These are phyloP conservation scores for Globisporangium cystogenes DNA, from an alignment of 352 stramenopile genomes.

Conservation along the genomic window DNA sequence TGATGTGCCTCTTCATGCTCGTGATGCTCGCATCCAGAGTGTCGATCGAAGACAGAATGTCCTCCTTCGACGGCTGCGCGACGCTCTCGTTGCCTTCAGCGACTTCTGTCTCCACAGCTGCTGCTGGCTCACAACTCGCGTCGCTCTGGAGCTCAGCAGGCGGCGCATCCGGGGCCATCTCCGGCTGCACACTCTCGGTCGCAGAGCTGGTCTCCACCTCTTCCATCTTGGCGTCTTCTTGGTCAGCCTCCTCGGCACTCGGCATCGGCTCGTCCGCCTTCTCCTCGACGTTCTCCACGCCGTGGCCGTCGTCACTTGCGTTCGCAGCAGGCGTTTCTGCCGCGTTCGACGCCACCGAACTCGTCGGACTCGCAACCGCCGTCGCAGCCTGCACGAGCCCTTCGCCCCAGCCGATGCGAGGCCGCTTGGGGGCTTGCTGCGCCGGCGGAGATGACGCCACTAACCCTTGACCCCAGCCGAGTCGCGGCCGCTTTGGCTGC, in stretches of 20 bases:
- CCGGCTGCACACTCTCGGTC: not conserved
- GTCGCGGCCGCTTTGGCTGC: conserved; percentile 46
- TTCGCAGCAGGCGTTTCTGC: not conserved
- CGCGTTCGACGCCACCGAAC: conserved; percentile 9
- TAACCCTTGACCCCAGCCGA: conserved; percentile 84
- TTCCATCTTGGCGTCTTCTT: conserved; percentile 8
- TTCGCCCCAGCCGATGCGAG: conserved; percentile 78
- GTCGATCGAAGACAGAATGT: conserved; percentile 79
- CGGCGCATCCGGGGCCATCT: not conserved
- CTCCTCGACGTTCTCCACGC: not conserved
- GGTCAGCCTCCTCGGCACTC: not conserved
- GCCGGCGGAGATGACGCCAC: conserved; percentile 54
- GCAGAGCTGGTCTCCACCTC: not conserved
- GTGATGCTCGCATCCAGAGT: conserved; percentile 62
- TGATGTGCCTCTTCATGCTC: conserved; percentile 69
- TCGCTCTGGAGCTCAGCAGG: not conserved
- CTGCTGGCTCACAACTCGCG: no score
- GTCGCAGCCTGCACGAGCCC: conserved; percentile 38
- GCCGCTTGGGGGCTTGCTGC: conserved; percentile 37
- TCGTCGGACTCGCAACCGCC: conserved; percentile 2
- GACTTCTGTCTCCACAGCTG: not conserved
- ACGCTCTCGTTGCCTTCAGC: conserved; percentile 8
- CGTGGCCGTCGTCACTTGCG: not conserved
- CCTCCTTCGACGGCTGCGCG: conserved; percentile 57
- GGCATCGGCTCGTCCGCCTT: conserved; percentile 2